Conservation (phyloP, 345 rosid species). For the Noccaea bulbosa region DNA sequence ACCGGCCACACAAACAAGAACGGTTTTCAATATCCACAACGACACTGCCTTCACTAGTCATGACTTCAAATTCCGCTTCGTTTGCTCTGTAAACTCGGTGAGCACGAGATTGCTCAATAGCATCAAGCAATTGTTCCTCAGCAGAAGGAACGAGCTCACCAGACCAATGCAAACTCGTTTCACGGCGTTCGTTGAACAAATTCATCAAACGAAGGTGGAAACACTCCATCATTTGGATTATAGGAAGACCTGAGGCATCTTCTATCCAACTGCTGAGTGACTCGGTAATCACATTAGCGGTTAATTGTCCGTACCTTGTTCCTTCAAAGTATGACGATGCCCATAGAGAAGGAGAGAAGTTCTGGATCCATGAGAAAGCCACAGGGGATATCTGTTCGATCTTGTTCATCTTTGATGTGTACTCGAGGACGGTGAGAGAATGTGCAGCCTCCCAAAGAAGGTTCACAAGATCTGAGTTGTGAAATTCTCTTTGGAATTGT, state of each 20-base stretch:
- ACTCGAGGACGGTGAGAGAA: constrained; percentile 71
- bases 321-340: constrained; percentile 87
- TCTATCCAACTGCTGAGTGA: constrained; percentile 65
- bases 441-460: constrained; percentile 88
- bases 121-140: constrained; percentile 64
- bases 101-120: constrained; percentile 63
- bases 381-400: constrained; percentile 78
- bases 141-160: constrained; percentile 84
- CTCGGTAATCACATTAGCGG: constrained; percentile 68
- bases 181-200: constrained; percentile 81
- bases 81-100: constrained; percentile 79
- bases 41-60: constrained; percentile 64
- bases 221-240: constrained; percentile 92
- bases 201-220: constrained; percentile 75
- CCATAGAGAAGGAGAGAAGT: constrained; percentile 74
- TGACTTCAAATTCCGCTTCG: constrained; percentile 76
- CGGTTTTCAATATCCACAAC: constrained; percentile 71
- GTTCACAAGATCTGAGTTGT: constrained; percentile 66
- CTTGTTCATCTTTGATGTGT: constrained; percentile 62
- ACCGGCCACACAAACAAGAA: constrained; percentile 75
- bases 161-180: constrained; percentile 73
- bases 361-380: constrained; percentile 77
- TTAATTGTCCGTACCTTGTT: constrained; percentile 72
- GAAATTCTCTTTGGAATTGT: constrained; percentile 72
- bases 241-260: constrained; percentile 81